Conservation (phyloP, 306 rosid species). For the Senna tora region DNA sequence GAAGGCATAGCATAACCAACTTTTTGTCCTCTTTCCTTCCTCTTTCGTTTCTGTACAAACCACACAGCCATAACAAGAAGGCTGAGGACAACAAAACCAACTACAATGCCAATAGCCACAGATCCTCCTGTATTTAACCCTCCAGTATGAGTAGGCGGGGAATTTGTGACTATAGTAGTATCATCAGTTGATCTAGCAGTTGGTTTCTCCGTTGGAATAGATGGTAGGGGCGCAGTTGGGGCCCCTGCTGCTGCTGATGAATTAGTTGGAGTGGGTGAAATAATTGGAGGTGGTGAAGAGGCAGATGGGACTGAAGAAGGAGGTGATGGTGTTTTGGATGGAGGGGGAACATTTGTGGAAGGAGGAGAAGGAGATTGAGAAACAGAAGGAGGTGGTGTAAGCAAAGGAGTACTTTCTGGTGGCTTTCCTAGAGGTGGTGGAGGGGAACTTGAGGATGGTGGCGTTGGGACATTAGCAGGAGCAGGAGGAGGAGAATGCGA, state of each 20-base stretch:
- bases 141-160: conserved; percentile 42
- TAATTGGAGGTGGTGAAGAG: conserved; percentile 55
- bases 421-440: conserved; percentile 52
- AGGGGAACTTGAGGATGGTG: conserved; percentile 56
- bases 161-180: conserved; percentile 25
- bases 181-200: conserved; percentile 59
- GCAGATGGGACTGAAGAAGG: conserved; percentile 68
- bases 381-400: conserved; percentile 59
- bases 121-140: conserved; percentile 58
- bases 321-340: conserved; percentile 55
- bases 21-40: conserved; percentile 48
- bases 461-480: conserved; percentile 44
- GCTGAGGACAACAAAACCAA: conserved; percentile 71
- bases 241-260: conserved; percentile 37
- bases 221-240: conserved; percentile 44
- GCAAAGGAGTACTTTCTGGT: conserved; percentile 51
- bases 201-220: conserved; percentile 67
- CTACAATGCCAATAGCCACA: conserved; percentile 70
- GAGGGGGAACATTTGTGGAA: conserved; percentile 40
- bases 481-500: conserved; percentile 50
- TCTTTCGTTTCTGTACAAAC: conserved; percentile 69
- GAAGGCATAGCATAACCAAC: conserved; percentile 61
- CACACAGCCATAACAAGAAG: conserved; percentile 69
- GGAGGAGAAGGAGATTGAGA: conserved; percentile 51
- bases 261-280: conserved; percentile 50